A percentile compares a stretch with the other conserved stretches of the same genome.
Conservation (phyloP, 2,329 filamentous ascomycete species). For the Sclerotinia spermophila region DNA sequence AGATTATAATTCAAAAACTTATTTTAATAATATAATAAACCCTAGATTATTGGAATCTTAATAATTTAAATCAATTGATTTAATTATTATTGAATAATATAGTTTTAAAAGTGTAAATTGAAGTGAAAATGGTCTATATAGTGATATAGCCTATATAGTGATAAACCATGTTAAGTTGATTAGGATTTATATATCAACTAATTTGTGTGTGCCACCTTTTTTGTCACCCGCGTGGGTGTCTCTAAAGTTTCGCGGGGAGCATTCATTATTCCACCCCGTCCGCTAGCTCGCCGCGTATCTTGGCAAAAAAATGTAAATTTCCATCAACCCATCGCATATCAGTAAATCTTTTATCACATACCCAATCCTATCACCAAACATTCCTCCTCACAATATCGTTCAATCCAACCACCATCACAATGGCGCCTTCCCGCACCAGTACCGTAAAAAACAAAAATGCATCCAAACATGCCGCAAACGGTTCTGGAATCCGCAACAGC, state of each 20-base stretch:
- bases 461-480: slow-evolving; percentile 58
- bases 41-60: no score
- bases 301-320: slow-evolving; percentile 18
- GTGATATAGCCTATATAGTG: no score
- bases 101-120: no score
- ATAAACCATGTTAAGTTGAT: no score
- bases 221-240: no score
- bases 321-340: slow-evolving; percentile 14
- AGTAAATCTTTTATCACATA: slow-evolving; percentile 22
- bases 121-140: no score
- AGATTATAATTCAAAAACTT: no score
- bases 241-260: slow-evolving; percentile 13
- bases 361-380: not conserved
- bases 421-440: slow-evolving; percentile 55
- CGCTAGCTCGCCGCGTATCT: slow-evolving; percentile 12
- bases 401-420: slow-evolving; percentile 32
- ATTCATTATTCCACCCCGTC: slow-evolving; percentile 7
- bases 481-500: slow-evolving; percentile 39
- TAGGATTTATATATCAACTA: no score
- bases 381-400: not conserved
- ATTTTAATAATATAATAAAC: no score
- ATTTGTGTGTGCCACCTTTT: no score
- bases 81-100: no score
- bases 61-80: no score
- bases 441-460: slow-evolving; percentile 65